These are phyloP conservation scores for Penicillium sp. DNA, from an alignment of 2,329 filamentous ascomycete species.

Conservation along the genomic window DNA sequence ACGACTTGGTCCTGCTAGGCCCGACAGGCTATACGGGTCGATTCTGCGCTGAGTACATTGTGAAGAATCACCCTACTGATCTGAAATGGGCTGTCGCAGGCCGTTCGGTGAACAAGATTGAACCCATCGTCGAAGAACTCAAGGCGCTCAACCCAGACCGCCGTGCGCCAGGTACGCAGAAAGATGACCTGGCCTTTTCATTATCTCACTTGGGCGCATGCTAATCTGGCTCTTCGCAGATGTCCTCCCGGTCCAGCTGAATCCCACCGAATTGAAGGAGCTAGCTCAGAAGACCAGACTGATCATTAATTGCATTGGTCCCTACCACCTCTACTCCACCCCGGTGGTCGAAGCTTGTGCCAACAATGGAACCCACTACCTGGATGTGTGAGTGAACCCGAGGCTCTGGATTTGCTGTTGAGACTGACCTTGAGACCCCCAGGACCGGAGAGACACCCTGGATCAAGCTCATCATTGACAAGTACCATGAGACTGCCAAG, in stretches of 20 bases:
- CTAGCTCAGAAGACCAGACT: slow-evolving; percentile 59
- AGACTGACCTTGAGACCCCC: neutral
- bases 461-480: slow-evolving; percentile 62
- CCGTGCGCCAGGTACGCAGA: slow-evolving; percentile 61
- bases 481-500: slow-evolving; percentile 62
- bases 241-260: slow-evolving; percentile 50
- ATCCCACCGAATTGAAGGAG: slow-evolving; percentile 50
- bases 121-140: slow-evolving; percentile 66
- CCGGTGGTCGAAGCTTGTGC: slow-evolving; percentile 66
- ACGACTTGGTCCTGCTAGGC: slow-evolving; percentile 67
- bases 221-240: slow-evolving; percentile 29
- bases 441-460: slow-evolving; percentile 66
- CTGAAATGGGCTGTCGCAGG: slow-evolving; percentile 88
- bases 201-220: neutral
- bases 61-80: slow-evolving; percentile 68
- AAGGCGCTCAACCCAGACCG: slow-evolving; percentile 69
- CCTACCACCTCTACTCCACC: slow-evolving; percentile 65
- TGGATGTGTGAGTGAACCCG: slow-evolving; percentile 54
- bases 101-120: slow-evolving; percentile 74
- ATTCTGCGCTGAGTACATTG: slow-evolving; percentile 73
- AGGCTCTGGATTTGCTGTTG: neutral
- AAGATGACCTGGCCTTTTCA: neutral
- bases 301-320: slow-evolving; percentile 63
- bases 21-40: slow-evolving; percentile 83
- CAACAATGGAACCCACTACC: slow-evolving; percentile 65